These are phyloP conservation scores for Trichoderma gamsii DNA, from an alignment of 495 filamentous ascomycete genomes.

Conservation along the genomic window DNA sequence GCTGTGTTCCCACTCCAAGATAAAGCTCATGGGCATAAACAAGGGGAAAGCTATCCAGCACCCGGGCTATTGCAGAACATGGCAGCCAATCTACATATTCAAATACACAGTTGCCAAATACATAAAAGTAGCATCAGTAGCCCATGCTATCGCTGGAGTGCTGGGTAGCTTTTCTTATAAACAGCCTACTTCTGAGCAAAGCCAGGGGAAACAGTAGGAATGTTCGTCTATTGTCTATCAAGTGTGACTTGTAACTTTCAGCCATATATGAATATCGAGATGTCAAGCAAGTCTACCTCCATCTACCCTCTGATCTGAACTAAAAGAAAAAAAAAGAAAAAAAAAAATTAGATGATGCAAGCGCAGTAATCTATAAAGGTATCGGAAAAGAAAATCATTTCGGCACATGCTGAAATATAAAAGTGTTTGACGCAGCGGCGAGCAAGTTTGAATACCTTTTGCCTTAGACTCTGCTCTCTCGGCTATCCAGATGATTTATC, in stretches of 20 bases:
- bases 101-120: no score
- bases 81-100: no score
- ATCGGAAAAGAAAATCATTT: background rate
- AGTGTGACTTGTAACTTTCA: background rate
- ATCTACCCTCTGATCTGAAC: background rate
- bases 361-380: slow-evolving; percentile 8
- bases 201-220: background rate
- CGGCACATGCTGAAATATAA: background rate
- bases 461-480: no score
- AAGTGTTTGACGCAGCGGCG: background rate
- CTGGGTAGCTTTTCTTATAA: background rate
- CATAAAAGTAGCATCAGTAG: background rate
- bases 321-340: background rate
- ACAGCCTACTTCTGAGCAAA: background rate
- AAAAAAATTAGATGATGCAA: background rate
- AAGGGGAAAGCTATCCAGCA: no score
- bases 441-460: background rate
- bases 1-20: background rate
- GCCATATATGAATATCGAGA: background rate
- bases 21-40: background rate
- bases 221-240: slow-evolving; percentile 5
- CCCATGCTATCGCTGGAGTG: no score
- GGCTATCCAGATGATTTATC: background rate
- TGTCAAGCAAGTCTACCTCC: background rate
- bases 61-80: no score